Evolutionary conservation across 768 basidiomycete genomes (phyloP).

Genomic region (Cystobasidium ongulense): DNA sequence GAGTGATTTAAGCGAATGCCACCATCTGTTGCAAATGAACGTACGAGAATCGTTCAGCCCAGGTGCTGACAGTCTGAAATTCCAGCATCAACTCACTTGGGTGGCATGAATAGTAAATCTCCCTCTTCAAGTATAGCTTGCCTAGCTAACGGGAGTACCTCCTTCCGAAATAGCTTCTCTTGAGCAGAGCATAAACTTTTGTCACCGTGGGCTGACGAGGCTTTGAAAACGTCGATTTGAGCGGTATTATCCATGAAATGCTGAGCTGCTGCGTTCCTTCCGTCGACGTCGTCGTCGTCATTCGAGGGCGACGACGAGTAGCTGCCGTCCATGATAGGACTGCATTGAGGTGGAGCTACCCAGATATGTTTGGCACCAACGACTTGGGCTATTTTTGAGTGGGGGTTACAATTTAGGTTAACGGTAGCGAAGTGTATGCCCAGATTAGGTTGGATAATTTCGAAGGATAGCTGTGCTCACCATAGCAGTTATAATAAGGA

Average conservation of each 20-base stretch:
- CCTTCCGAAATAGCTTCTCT: conserved; percentile 54
- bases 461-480: conserved; percentile 49
- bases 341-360: conserved; percentile 64
- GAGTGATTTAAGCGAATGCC: conserved; percentile 57
- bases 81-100: conserved; percentile 48
- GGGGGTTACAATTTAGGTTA: conserved; percentile 31
- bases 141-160: conserved; percentile 58
- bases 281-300: conserved; percentile 5
- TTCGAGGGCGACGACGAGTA: conserved; percentile 30
- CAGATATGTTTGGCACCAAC: conserved; percentile 83
- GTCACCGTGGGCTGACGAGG: not conserved
- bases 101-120: conserved; percentile 80
- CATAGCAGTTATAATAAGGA: conserved; percentile 84
- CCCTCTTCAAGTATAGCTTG: conserved; percentile 64
- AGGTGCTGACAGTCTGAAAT: not conserved
- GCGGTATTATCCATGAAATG: conserved; percentile 73
- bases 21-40: conserved; percentile 53
- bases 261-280: conserved; percentile 36
- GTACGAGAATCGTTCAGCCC: not conserved
- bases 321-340: conserved; percentile 49
- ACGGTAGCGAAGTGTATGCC: not conserved
- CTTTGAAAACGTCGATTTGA: conserved; percentile 63
- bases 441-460: no score
- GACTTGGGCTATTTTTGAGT: conserved; percentile 60
- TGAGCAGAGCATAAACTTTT: not conserved